Evolutionary conservation across 768 basidiomycete genomes (phyloP).

Genomic region (Pisolithus microcarpus): DNA sequence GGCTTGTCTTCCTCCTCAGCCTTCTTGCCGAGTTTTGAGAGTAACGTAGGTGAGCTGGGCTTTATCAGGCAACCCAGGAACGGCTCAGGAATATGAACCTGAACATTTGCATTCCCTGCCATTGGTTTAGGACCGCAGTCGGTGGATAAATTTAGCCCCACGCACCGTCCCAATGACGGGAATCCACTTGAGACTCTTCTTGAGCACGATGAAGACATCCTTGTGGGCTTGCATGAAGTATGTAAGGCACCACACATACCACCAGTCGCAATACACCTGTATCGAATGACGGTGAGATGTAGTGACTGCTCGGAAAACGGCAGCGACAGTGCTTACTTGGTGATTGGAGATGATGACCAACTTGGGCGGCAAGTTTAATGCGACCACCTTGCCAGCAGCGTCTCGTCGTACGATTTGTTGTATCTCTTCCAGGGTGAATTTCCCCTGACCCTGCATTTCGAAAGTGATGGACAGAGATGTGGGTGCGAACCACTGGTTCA

Average conservation of each 20-base stretch:
- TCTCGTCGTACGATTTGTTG: constrained; percentile 51
- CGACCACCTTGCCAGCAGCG: constrained; percentile 45
- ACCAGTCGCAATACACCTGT: constrained; percentile 76
- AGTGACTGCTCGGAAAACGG: background rate
- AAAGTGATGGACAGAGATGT: constrained; percentile 67
- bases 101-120: constrained; percentile 87
- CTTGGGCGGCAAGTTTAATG: constrained; percentile 68
- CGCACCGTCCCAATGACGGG: constrained; percentile 86
- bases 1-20: constrained; percentile 66
- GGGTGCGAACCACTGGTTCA: constrained; percentile 79
- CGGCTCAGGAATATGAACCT: constrained; percentile 90
- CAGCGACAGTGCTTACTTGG: constrained; percentile 46
- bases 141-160: constrained; percentile 1
- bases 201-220: constrained; percentile 85
- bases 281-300: background rate
- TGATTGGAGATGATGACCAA: constrained; percentile 89
- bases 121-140: constrained; percentile 2
- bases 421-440: constrained; percentile 54
- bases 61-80: constrained; percentile 84
- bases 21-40: constrained; percentile 61
- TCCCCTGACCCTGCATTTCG: constrained; percentile 60
- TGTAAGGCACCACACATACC: constrained; percentile 81
- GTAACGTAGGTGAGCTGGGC: constrained; percentile 53
- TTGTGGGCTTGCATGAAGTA: constrained; percentile 65
- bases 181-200: constrained; percentile 81